Base-by-base conservation (phyloP, 805 yeast genomes). In the Cyberlindnera samutprakarnensis region DNA sequence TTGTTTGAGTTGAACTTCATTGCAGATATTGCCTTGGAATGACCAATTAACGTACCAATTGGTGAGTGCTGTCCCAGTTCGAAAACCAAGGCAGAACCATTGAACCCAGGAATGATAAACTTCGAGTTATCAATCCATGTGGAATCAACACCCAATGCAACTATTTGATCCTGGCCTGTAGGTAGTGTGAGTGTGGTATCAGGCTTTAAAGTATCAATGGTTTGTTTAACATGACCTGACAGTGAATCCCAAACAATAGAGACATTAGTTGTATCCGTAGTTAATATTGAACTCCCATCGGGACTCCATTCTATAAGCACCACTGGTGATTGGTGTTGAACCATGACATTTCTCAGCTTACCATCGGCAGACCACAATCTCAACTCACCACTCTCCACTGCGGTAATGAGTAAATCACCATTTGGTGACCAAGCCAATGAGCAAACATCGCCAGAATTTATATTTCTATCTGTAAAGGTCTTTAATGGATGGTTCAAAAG, bases 361-460 rank as follows among this genome's bases (percentile, higher is more conserved):
- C 95, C 94, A 28, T 74, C 78, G 0, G 71, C 63, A 9, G 77
- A 69, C 94, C 95, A 87, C n/a, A 83, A 61, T 35, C 90, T 59
- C 7, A 87, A 46, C 44, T 81, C 90, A 11, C 95, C 95, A 46
- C 68, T 68, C 33, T 68, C 72, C 2, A 77, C 66, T 3, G 78
- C 81, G 0, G 88, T 79, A 11, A 80, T 64, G 3, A 86, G 53
- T 11, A 65, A 44, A 25, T 69, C 61, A 0, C 94, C 94, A 33
- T 60, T 57, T 2, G 79, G 78, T 10, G 84, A 70, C 94, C 94
- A 85, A 8, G 72, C 41, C 3, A 70, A 33, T 18, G 49, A 40
- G 3, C 66, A 57, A 2, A 65, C 43, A 31, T 54, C 56, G 20
- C 32, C 32, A 9, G 31, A n/a, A n/a, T 46, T 34, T 6, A 30